Evolutionary conservation across 768 basidiomycete species (phyloP), one percentile per base, ranked within the genome.

Genomic region (Lyophyllum decastes): DNA sequence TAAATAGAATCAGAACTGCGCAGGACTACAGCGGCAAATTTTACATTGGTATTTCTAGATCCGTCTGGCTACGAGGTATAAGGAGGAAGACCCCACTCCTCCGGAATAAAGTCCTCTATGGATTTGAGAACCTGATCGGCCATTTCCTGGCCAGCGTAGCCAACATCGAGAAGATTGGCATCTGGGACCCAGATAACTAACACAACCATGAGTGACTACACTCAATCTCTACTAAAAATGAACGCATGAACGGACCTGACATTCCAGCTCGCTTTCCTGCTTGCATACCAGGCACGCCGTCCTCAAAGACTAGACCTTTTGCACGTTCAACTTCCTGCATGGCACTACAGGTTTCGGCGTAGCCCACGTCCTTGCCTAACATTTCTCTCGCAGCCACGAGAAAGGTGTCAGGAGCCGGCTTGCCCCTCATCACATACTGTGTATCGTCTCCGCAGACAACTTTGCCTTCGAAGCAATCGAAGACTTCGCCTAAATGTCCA

Each of bases 121-220:
- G 89, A 86, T 43, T 64, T 67, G 6, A 94, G 67, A 1, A 78
- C 79, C 64, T 83, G 78, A 63, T 92, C 86, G 11, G 89, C 79
- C 62, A 64, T 71, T 69, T 86, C 80, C n/a, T 72, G 64, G 11
- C 76, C 80, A 43, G 73, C 57, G 63, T 81, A 73, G n/a, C 75
- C 78, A 4, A 86, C 69, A 2, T 77, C 72, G 34, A 88, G 69
- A 6, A 95, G 74, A 55, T 88, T 85, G 7, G 79, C 64, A 64
- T 95, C 93, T 1, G 94, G 93, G 16, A 94, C 83, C 93, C 93
- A 95, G 2, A 92, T 78, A 30, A 93, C 92, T 93, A 43, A 57
- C 44, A 41, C 25, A 26, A 47, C 43, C 58, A 47, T 44, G 33
- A 53, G 49, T 27, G 21, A 10, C 45, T 25, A n/a, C 25, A 40